Evolutionary conservation across 495 filamentous ascomycete genomes (phyloP).

Genomic region (Daldinia caldariorum): DNA sequence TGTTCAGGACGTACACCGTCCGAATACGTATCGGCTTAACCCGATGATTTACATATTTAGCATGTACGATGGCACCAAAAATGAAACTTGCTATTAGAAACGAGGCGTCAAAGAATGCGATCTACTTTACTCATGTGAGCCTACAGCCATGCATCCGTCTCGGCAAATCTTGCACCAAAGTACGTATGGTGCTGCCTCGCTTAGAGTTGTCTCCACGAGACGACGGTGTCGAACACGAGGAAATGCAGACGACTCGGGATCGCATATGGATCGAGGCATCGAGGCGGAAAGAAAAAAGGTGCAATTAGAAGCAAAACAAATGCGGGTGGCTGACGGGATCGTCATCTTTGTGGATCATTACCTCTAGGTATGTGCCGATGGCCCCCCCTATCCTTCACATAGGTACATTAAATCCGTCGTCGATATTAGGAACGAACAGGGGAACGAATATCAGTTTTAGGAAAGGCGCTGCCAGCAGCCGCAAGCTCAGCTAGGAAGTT

Average conservation of each 20-base stretch:
- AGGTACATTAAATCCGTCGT: background rate
- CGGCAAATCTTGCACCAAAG: background rate
- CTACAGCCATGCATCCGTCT: background rate
- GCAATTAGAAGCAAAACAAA: conserved; percentile 13
- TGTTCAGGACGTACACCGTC: background rate
- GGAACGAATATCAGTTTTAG: conserved; percentile 16
- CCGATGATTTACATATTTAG: background rate
- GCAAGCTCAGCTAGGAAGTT: conserved; percentile 1
- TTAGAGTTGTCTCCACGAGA: background rate
- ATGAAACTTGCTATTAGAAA: conserved; percentile 1
- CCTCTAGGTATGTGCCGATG: conserved; percentile 8
- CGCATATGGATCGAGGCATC: conserved; percentile 16
- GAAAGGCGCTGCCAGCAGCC: conserved; percentile 23
- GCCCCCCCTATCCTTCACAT: conserved; percentile 14
- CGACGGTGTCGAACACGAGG: background rate
- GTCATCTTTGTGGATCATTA: conserved; percentile 15
- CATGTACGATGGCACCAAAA: conserved; percentile 11
- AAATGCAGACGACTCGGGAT: background rate
- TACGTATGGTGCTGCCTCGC: background rate
- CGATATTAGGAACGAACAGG: background rate
- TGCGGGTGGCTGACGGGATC: conserved; percentile 1
- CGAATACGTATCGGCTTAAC: background rate
- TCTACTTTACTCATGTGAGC: conserved; percentile 10
- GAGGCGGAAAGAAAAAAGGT: background rate
- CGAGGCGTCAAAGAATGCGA: conserved; percentile 1